A percentile compares a stretch with the other conserved stretches of the same genome.
These are phyloP conservation scores for Sequoiadendron giganteum DNA, from an alignment of 75 land plant species.

Conservation along the genomic window DNA sequence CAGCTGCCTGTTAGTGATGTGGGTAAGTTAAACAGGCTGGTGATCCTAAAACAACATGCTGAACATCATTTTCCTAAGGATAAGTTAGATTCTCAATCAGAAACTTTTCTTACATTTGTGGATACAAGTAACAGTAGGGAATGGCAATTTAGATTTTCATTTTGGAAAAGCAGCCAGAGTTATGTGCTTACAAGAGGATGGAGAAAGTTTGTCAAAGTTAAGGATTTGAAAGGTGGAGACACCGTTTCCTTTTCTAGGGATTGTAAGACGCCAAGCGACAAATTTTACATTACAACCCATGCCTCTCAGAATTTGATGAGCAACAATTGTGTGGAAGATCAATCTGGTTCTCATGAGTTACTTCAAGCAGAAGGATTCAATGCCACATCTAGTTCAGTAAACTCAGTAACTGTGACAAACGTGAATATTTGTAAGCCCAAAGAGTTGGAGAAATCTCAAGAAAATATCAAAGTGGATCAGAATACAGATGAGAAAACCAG, in stretches of 20 bases:
- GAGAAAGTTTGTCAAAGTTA: constrained; percentile 71
- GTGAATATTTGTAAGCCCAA: neutral
- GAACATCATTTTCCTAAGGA: neutral
- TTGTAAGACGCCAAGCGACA: neutral
- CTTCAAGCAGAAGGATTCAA: too few relatives aligned
- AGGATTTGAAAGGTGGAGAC: constrained; percentile 50
- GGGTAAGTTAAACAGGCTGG: neutral
- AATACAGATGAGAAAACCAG: too few relatives aligned
- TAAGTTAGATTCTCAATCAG: neutral
- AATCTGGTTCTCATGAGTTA: neutral
- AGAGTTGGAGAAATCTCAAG: neutral
- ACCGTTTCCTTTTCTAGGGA: constrained; percentile 35
- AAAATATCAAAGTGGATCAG: neutral
- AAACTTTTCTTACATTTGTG: neutral
- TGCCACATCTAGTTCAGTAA: too few relatives aligned
- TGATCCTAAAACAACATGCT: neutral
- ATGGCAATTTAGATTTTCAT: constrained; percentile 66
- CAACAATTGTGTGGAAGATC: neutral
- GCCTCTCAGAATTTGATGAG: neutral
- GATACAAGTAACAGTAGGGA: neutral
- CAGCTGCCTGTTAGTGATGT: neutral
- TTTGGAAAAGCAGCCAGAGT: constrained; percentile 75
- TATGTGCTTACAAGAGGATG: constrained; percentile 71
- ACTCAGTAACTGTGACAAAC: neutral
- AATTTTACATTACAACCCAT: neutral